Conservation (phyloP, 2,329 filamentous ascomycete species). For the Sclerotinia nivalis region DNA sequence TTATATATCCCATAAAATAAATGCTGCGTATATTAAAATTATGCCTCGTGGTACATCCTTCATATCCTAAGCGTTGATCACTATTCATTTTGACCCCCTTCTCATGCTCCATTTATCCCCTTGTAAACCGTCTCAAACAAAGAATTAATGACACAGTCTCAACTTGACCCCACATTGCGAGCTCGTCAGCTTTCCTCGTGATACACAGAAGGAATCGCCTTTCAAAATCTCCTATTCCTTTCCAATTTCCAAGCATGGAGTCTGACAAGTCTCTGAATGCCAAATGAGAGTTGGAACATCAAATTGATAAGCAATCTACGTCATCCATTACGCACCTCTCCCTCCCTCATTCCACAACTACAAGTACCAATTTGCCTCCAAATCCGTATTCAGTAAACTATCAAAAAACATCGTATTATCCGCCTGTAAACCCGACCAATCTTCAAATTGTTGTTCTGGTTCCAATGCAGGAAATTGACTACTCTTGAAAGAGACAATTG, state of each 20-base stretch:
- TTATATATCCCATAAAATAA: background rate
- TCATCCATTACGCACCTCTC: background rate
- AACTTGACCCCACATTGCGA: background rate
- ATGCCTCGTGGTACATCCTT: background rate
- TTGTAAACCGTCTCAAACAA: background rate
- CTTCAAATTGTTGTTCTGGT: constrained; percentile 29
- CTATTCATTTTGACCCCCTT: background rate
- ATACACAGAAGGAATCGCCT: no score
- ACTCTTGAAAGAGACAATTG: constrained; percentile 35
- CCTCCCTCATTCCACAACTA: constrained; percentile 10
- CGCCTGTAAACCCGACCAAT: constrained; percentile 33
- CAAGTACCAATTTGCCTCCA: constrained; percentile 40
- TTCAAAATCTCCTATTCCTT: no score
- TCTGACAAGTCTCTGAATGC: no score
- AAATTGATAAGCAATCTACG: no score
- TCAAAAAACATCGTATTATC: constrained; percentile 41
- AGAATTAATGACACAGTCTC: background rate
- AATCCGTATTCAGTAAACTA: constrained; percentile 38
- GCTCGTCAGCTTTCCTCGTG: no score
- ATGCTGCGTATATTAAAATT: background rate
- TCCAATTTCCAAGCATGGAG: no score
- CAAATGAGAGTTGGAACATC: no score
- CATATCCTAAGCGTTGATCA: background rate
- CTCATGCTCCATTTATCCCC: background rate
- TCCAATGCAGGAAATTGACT: constrained; percentile 29